A percentile compares a stretch with the other conserved stretches of the same genome.
Evolutionary conservation across 148 eudicot species (phyloP).

Genomic region (Camellia lanceoleosa): DNA sequence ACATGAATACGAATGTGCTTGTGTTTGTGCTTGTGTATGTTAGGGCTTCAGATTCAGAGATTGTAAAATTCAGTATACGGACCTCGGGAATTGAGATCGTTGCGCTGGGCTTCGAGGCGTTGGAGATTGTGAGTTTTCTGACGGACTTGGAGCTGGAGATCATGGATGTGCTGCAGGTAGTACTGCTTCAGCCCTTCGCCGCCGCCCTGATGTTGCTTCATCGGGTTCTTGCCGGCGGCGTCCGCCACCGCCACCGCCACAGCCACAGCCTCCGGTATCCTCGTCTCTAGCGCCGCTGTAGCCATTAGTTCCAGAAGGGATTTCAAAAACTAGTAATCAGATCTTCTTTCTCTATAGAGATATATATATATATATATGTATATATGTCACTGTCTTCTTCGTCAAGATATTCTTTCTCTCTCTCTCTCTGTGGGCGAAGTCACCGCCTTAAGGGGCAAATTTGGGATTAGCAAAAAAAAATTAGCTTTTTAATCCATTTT

Average conservation of each 20-base stretch:
- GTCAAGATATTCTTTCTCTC: not conserved
- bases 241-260: not conserved
- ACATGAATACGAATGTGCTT: not conserved
- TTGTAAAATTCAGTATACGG: not conserved
- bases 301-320: not conserved
- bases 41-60: not conserved
- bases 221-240: not conserved
- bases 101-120: constrained; percentile 53
- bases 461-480: too few relatives aligned
- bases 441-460: too few relatives aligned
- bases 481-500: too few relatives aligned
- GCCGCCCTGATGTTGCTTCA: constrained; percentile 2
- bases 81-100: constrained; percentile 55
- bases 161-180: constrained; percentile 36
- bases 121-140: constrained; percentile 39
- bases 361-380: too few relatives aligned
- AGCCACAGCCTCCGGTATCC: not conserved
- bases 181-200: constrained; percentile 49
- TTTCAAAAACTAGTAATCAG: not conserved
- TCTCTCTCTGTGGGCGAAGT: too few relatives aligned
- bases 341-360: not conserved
- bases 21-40: not conserved
- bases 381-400: not conserved
- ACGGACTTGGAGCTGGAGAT: constrained; percentile 37
- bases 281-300: not conserved